phyloP scores from a whole-genome alignment of 495 filamentous ascomycete species.

The Cairneyella variabilis region DNA sequence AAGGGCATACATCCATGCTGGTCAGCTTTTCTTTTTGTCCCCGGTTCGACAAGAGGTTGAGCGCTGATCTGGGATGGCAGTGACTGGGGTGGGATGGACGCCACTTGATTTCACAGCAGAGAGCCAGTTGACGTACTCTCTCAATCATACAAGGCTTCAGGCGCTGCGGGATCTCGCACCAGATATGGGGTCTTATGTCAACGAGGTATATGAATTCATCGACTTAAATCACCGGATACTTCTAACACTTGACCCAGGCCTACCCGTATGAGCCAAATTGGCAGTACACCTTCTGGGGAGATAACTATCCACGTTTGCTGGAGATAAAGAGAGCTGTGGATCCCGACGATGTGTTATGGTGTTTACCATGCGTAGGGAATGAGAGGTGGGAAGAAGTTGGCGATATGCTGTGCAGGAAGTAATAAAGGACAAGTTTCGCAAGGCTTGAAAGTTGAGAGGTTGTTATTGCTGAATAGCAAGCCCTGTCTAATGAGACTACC shows the following conservation, averaged over 20 bases:
- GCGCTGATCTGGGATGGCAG: neutral
- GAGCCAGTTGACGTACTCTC: neutral
- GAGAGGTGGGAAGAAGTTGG: conserved; percentile 49
- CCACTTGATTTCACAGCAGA: conserved; percentile 1
- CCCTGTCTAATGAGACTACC: too few species aligned
- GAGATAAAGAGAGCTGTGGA: conserved; percentile 52
- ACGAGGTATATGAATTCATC: conserved; percentile 30
- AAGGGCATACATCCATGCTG: conserved; percentile 33
- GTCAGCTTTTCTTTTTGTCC: neutral
- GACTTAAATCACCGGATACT: neutral
- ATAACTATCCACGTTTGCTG: conserved; percentile 42
- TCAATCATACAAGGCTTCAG: conserved; percentile 3
- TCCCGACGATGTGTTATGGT: conserved; percentile 57
- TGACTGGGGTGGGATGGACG: neutral
- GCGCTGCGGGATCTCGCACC: conserved; percentile 11
- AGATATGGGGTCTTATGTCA: conserved; percentile 13
- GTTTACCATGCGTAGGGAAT: conserved; percentile 54
- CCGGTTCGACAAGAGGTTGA: neutral
- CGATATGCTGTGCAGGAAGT: conserved; percentile 25
- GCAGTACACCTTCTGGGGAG: conserved; percentile 48
- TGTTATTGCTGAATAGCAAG: too few species aligned
- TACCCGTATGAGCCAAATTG: conserved; percentile 43
- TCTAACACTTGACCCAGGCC: too few species aligned
- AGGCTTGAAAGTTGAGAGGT: too few species aligned
- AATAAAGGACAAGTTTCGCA: neutral